A percentile compares a stretch with the other conserved stretches of the same genome.
Evolutionary conservation across 192 early-diverging fungal species (phyloP).

Genomic region (Coemansia sp.): DNA sequence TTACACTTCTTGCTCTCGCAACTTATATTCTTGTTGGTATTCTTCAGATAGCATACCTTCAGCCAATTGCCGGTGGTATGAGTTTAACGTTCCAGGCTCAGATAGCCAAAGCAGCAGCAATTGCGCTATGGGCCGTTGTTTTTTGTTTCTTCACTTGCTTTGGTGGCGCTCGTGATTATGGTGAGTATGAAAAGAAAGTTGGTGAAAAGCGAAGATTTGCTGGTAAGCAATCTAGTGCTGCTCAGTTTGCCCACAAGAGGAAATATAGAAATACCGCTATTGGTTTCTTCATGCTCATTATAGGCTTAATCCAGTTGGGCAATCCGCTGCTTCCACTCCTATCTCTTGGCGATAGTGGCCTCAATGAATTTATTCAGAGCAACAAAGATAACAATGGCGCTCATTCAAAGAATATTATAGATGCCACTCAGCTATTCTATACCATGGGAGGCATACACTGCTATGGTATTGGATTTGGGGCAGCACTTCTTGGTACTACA

Average conservation of each 20-base stretch:
- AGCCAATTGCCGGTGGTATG: too few species aligned
- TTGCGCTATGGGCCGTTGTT: too few species aligned
- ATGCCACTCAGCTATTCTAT: background rate
- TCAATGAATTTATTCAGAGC: background rate
- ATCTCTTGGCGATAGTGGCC: background rate
- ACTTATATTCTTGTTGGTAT: too few species aligned
- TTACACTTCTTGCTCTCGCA: too few species aligned
- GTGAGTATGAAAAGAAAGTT: too few species aligned
- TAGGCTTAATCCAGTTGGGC: background rate
- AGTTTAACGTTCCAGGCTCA: too few species aligned
- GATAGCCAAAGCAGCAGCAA: too few species aligned
- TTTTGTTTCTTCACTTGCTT: too few species aligned
- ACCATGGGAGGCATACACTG: background rate
- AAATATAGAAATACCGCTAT: background rate
- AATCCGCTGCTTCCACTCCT: constrained; percentile 1
- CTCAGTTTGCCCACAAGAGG: background rate
- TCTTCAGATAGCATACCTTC: too few species aligned
- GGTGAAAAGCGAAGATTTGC: too few species aligned
- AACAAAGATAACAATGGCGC: background rate
- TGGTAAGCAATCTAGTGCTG: background rate
- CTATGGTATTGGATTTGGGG: background rate
- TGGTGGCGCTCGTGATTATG: too few species aligned
- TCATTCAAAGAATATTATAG: background rate
- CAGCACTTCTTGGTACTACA: background rate
- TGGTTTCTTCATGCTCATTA: background rate